Percentiles rank a stretch among this genome's conserved stretches.
These are phyloP conservation scores for Trichophyton benhamiae DNA, from an alignment of 2,329 filamentous ascomycete species.

Conservation along the genomic window DNA sequence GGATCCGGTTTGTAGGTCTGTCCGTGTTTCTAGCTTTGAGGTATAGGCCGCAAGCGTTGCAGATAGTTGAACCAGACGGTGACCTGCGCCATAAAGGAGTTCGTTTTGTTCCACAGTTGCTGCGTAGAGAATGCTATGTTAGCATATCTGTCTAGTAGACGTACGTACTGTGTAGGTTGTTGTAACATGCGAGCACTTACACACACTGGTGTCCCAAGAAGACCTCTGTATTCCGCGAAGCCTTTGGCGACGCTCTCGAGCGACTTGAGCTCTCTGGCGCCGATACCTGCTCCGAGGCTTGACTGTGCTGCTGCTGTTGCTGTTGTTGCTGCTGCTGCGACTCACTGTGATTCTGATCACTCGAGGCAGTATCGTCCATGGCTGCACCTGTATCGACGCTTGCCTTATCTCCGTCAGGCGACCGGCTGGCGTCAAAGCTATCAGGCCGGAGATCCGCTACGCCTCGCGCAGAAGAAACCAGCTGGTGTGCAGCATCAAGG, in stretches of 20 bases:
- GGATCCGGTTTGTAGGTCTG: constrained; percentile 80
- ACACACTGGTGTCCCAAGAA: constrained; percentile 33
- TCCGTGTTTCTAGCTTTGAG: constrained; percentile 84
- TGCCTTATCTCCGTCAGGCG: constrained; percentile 14
- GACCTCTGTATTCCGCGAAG: constrained; percentile 25
- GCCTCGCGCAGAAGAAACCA: constrained; percentile 36
- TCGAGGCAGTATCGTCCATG: constrained; percentile 5
- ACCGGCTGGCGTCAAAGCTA: constrained; percentile 10
- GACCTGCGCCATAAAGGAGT: constrained; percentile 93
- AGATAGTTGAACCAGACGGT: constrained; percentile 85
- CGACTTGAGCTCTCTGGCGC: constrained; percentile 13
- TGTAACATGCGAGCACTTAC: constrained; percentile 17
- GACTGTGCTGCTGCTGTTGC: constrained; percentile 7
- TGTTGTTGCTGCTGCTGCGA: background rate
- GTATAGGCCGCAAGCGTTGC: constrained; percentile 94
- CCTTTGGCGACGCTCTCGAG: constrained; percentile 23
- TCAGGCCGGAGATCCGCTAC: constrained; percentile 25
- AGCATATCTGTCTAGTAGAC: background rate
- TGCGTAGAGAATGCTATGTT: constrained; percentile 28
- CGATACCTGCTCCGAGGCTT: constrained; percentile 12
- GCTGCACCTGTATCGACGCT: constrained; percentile 13
- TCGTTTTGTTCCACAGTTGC: constrained; percentile 87
- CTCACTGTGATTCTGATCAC: background rate
- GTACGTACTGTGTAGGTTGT: background rate
- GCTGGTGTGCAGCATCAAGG: constrained; percentile 36